Base-by-base conservation (phyloP, 495 filamentous ascomycete genomes). In the Echria macrotheca region DNA sequence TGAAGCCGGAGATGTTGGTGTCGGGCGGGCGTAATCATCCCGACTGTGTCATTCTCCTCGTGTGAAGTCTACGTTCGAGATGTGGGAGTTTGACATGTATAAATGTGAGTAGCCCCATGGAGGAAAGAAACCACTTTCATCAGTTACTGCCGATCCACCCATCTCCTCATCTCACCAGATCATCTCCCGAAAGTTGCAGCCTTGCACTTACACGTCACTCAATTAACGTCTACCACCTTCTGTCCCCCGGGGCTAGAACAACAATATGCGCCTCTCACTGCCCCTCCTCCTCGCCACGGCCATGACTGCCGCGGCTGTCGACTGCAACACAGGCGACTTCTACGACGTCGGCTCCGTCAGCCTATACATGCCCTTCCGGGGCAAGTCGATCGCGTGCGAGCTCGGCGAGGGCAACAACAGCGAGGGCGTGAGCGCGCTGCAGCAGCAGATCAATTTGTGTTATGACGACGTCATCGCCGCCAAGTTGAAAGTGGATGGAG, bases 321-420 rank as follows among this genome's bases (percentile, higher is more conserved):
- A 50, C 48, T 50, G 48, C 39, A 50, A 17, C 48, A 19, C 19
- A 5, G 48, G 39, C 18, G 40, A 50, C 29, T 25, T 31, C 48
- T 44, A 35, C 39, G 28, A 35, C 28, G 19, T 15, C 38, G 40
- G n/a, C 35, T 15, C 48, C 11, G 15, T 5, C 48, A 25, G 14
- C 21, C 39, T 50, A 12, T 50, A 50, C 39, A 50, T 50, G 48
- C 48, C 48, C 19, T 37, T 44, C 48, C 48, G 48, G 39, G 48
- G 48, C 38, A 44, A 19, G 23, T 52, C 49, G 11, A 52, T 47
- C 49, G 25, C 21, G 10, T 52, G 49, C 49, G 11, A 38, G 17
- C 41, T 52, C 6, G 36, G 9, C 18, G 1, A 22, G 2, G 42
- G 32, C 32, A 47, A 45, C 49, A 47, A 52, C 41, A 41, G 24